Evolutionary conservation across 2,329 filamentous ascomycete species (phyloP).

Genomic region (Xylariales sp.): DNA sequence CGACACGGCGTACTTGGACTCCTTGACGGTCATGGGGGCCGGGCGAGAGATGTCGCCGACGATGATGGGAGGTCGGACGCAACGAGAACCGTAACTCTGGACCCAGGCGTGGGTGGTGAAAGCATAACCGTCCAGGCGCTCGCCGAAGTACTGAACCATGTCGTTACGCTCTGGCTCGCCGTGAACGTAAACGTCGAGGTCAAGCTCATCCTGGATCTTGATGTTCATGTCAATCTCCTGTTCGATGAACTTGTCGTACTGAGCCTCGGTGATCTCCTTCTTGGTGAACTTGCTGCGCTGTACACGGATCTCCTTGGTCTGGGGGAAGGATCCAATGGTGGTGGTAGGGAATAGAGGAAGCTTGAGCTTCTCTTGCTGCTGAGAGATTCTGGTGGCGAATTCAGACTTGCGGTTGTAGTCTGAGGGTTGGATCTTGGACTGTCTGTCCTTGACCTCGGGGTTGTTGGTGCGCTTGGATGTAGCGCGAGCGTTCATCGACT

Average conservation of each 20-base stretch:
- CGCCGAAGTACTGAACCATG: slow-evolving; percentile 99
- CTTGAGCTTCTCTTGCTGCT: slow-evolving; percentile 92
- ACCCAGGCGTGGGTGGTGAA: slow-evolving; percentile 99
- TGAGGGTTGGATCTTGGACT: slow-evolving; percentile 83
- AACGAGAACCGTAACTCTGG: slow-evolving; percentile 97
- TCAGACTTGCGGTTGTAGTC: slow-evolving; percentile 93
- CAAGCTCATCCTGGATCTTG: slow-evolving; percentile 98
- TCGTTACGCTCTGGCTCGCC: slow-evolving; percentile 99
- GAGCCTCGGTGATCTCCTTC: slow-evolving; percentile 88
- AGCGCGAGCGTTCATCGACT: slow-evolving; percentile 90
- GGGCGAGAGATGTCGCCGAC: slow-evolving; percentile 98
- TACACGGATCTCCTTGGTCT: slow-evolving; percentile 98
- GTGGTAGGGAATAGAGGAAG: slow-evolving; percentile 98
- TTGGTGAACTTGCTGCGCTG: slow-evolving; percentile 99
- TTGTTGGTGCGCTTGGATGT: slow-evolving; percentile 96
- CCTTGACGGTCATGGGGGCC: slow-evolving; percentile 98
- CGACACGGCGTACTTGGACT: slow-evolving; percentile 97
- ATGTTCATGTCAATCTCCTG: slow-evolving; percentile 96
- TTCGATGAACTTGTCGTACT: slow-evolving; percentile 99
- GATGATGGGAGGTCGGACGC: slow-evolving; percentile 97
- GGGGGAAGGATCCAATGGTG: slow-evolving; percentile 99
- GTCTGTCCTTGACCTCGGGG: slow-evolving; percentile 95
- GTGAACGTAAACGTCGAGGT: slow-evolving; percentile 96
- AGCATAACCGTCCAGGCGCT: slow-evolving; percentile 94
- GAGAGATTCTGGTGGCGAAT: slow-evolving; percentile 85